phyloP scores from a whole-genome alignment of 2,329 filamentous ascomycete genomes.

The Arthroderma uncinatum region DNA sequence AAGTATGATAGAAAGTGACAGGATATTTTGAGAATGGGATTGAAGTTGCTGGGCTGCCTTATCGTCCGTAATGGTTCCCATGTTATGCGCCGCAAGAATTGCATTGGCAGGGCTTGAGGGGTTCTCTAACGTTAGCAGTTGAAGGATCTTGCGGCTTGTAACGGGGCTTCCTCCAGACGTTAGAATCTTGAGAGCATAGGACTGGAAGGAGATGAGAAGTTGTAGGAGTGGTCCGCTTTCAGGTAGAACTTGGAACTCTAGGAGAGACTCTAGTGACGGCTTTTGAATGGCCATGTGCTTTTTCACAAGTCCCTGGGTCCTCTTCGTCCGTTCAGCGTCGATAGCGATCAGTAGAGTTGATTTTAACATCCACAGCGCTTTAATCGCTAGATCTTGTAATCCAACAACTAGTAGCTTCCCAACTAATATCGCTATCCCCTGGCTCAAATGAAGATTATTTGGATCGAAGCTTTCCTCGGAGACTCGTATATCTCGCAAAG shows the following conservation, averaged over 20 bases:
- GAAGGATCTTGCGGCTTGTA: constrained; percentile 24
- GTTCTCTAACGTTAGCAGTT: constrained; percentile 26
- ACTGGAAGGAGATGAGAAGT: constrained; percentile 25
- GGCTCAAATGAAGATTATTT: constrained; percentile 30
- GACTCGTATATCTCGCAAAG: constrained; percentile 27
- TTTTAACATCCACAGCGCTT: constrained; percentile 32
- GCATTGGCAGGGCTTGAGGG: constrained; percentile 31
- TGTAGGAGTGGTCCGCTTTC: constrained; percentile 7
- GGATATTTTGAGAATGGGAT: constrained; percentile 31
- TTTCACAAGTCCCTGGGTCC: neutral
- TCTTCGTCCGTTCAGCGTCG: constrained; percentile 12
- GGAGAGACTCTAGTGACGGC: constrained; percentile 20
- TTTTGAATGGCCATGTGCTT: neutral
- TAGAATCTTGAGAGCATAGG: constrained; percentile 31
- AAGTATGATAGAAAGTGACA: constrained; percentile 23
- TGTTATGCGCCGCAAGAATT: constrained; percentile 29
- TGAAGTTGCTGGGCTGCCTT: constrained; percentile 37
- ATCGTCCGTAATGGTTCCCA: constrained; percentile 26
- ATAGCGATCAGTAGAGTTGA: constrained; percentile 26
- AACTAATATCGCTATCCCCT: constrained; percentile 33
- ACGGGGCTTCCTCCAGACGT: constrained; percentile 24
- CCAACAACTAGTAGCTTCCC: constrained; percentile 33
- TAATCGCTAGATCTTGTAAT: constrained; percentile 31
- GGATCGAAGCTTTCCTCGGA: constrained; percentile 19
- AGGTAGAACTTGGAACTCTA: constrained; percentile 4